Evolutionary conservation across 2,329 filamentous ascomycete species (phyloP).

Genomic region (Epicoccum nigrum): DNA sequence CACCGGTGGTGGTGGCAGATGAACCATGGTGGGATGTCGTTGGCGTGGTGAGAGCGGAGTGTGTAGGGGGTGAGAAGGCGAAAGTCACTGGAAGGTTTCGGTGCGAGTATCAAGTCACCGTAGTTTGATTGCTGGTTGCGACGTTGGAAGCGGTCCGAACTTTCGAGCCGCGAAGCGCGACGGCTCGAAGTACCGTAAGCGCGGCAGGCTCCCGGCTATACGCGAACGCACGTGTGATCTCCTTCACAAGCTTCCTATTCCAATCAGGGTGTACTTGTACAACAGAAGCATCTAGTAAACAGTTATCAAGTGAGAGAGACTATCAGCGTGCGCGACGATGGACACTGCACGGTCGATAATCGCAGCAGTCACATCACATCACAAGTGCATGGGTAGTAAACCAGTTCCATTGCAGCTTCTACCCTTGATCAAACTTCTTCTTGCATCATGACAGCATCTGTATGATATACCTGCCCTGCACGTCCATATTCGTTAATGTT

Average conservation of each 20-base stretch:
- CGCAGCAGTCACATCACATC: background rate
- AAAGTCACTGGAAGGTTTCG: background rate
- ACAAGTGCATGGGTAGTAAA: background rate
- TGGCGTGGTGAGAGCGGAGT: background rate
- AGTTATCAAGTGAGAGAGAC: too few species aligned
- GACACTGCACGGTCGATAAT: background rate
- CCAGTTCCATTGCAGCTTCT: constrained; percentile 6
- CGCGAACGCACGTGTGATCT: too few species aligned
- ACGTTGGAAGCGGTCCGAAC: background rate
- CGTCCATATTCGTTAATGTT: constrained; percentile 19
- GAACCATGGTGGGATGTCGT: constrained; percentile 14
- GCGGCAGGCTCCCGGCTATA: too few species aligned
- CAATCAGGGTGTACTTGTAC: too few species aligned
- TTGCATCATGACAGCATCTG: constrained; percentile 1
- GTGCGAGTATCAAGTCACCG: background rate
- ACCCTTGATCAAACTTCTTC: constrained; percentile 6
- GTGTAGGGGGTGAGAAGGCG: background rate
- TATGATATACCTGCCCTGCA: constrained; percentile 25
- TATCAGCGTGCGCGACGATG: background rate
- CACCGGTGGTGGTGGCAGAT: constrained; percentile 52
- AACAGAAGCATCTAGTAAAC: too few species aligned
- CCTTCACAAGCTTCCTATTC: too few species aligned
- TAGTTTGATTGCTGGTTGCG: constrained; percentile 7
- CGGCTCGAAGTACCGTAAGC: background rate
- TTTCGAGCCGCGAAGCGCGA: too few species aligned